These are phyloP conservation scores for Clitopilus passeckerianus DNA, from an alignment of 768 basidiomycete genomes.

Conservation along the genomic window DNA sequence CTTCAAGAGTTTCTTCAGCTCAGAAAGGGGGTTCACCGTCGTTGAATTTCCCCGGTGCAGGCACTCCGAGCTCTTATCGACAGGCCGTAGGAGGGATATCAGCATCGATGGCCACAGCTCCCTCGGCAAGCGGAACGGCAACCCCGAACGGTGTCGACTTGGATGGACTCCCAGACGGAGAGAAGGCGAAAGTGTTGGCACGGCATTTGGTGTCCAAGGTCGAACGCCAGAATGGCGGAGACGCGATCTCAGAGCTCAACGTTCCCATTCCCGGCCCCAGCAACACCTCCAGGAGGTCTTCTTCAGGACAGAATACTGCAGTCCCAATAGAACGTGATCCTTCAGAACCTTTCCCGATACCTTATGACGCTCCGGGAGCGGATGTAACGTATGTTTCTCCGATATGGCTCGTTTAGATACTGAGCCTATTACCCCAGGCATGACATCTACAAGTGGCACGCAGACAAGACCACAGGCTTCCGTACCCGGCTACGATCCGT, in stretches of 20 bases:
- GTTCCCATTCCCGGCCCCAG: conserved; percentile 16
- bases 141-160: conserved; percentile 33
- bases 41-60: neutral
- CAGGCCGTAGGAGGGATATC: conserved; percentile 29
- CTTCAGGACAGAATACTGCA: conserved; percentile 10
- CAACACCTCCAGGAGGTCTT: conserved; percentile 19
- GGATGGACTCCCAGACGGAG: conserved; percentile 70
- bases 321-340: conserved; percentile 30
- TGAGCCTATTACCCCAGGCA: conserved; percentile 43
- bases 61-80: neutral
- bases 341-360: conserved; percentile 78
- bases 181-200: conserved; percentile 77
- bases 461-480: conserved; percentile 54
- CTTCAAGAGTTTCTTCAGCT: conserved; percentile 26
- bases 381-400: conserved; percentile 79
- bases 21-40: conserved; percentile 10
- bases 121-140: conserved; percentile 17
- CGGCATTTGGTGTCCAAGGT: conserved; percentile 77
- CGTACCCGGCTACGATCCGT: conserved; percentile 56
- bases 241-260: conserved; percentile 13
- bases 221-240: conserved; percentile 42
- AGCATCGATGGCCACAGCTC: conserved; percentile 15
- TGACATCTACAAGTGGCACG: conserved; percentile 94
- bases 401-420: neutral
- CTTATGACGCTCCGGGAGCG: conserved; percentile 81